These are phyloP conservation scores for Yarrowia keelungensis DNA, from an alignment of 805 yeast genomes.

Conservation along the genomic window DNA sequence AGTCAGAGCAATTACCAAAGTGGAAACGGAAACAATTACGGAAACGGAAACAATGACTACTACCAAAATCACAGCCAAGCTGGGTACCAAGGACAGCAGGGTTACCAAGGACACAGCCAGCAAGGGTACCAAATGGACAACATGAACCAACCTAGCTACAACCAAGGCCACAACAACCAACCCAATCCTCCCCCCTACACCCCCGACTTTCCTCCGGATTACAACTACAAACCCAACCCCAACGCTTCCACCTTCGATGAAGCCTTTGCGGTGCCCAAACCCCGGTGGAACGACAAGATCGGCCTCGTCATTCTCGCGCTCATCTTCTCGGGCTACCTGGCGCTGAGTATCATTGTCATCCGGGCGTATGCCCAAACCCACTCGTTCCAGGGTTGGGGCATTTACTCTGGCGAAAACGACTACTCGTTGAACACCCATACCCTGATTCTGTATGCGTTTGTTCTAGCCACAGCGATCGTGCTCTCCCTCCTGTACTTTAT, in stretches of 20 bases:
- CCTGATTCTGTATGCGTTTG: constrained; percentile 70
- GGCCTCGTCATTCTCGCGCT: constrained; percentile 54
- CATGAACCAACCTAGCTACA: neutral
- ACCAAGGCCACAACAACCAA: neutral
- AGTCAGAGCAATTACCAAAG: neutral
- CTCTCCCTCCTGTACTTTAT: constrained; percentile 63
- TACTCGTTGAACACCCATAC: constrained; percentile 79
- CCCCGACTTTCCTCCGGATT: neutral
- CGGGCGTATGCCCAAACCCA: constrained; percentile 66
- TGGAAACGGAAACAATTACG: neutral
- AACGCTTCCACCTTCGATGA: constrained; percentile 63
- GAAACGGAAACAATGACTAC: neutral
- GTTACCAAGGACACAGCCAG: neutral
- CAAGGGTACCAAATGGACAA: constrained; percentile 14
- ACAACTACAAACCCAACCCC: constrained; percentile 43
- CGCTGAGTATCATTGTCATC: constrained; percentile 71
- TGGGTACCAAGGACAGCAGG: too few species aligned
- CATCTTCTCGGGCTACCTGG: constrained; percentile 69
- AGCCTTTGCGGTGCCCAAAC: constrained; percentile 69
- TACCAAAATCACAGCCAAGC: neutral
- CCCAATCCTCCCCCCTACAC: constrained; percentile 3
- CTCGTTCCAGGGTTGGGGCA: constrained; percentile 65
- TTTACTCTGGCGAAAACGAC: constrained; percentile 59
- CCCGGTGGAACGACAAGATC: constrained; percentile 70
- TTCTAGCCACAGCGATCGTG: constrained; percentile 64